Base-by-base conservation (phyloP, 495 filamentous ascomycete species). In the Lasiosphaeria miniovina region DNA sequence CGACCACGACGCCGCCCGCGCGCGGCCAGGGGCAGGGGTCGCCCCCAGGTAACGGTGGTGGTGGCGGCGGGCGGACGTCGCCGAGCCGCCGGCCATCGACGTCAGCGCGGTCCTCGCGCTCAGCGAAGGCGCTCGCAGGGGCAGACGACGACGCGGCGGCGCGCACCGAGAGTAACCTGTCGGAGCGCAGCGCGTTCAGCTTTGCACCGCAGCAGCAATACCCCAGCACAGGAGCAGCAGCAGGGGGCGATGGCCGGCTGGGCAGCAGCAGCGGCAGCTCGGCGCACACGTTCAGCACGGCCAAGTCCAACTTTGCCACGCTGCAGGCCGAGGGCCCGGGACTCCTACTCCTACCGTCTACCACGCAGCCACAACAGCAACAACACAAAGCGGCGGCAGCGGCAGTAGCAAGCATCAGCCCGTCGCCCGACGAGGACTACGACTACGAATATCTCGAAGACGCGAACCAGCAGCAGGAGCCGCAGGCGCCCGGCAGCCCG, bases 271-370 rank as follows among this genome's bases (percentile, higher is more conserved):
- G 45, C 34, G 34, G 55, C 7, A 67, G 72, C 0, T 62, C 67
- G 12, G 68, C 82, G n/a, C 84, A 84, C 32, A 87, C 82, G 52
- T 91, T 87, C 68, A 84, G 80, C 41, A 91, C 90, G 0, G 88
- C 88, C 6, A 78, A 80, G 15, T 84, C 84, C 14, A 81, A 79
- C 17, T 83, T 90, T 59, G 75, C 78, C 2, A 77, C 81, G 15
- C 76, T 87, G 10, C 88, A 87, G 62, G 79, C 81, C 8, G 88
- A 93, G 67, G 86, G 84, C 0, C 86, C 88, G 38, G 71, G 71
- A 2, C 73, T 93, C 34, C 80, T 93, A 32, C 64, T 77, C 3
- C 73, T 74, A 9, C 4, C 31, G 52, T 4, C 73, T 74, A 8
- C 4, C 31, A 53, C 33, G 40, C n/a, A 6, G 35, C n/a, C n/a